phyloP scores from a whole-genome alignment of 768 basidiomycete species.

The Mycena sanguinolenta region DNA sequence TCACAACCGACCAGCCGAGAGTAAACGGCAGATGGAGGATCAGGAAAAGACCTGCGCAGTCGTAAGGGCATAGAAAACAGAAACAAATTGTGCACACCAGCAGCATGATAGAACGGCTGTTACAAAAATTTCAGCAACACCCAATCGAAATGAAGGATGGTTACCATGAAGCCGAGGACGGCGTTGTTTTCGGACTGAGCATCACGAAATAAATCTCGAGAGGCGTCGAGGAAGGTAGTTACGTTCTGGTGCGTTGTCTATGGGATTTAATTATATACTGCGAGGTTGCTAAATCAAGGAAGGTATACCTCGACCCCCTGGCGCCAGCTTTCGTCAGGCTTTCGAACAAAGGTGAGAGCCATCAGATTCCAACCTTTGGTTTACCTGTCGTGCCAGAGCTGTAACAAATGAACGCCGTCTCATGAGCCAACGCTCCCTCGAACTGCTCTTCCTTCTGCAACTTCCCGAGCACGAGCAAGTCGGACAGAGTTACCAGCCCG shows the following conservation, averaged over 20 bases:
- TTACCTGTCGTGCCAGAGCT: no score
- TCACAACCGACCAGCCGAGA: no score
- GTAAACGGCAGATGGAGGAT: conserved; percentile 70
- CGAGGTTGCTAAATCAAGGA: background rate
- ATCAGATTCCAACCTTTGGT: no score
- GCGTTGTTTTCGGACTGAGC: conserved; percentile 58
- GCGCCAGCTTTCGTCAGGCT: background rate
- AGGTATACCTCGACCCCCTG: conserved; percentile 58
- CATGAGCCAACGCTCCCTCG: no score
- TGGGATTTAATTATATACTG: conserved; percentile 2
- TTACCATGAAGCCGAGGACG: conserved; percentile 72
- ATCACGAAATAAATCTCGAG: conserved; percentile 56
- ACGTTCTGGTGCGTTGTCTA: conserved; percentile 77
- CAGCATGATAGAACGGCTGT: conserved; percentile 70
- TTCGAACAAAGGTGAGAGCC: background rate
- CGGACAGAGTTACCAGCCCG: conserved; percentile 56
- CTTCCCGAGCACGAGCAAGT: conserved; percentile 63
- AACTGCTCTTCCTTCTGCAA: no score
- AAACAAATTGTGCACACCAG: conserved; percentile 42
- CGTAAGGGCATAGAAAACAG: background rate
- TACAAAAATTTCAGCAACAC: no score
- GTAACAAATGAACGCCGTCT: no score
- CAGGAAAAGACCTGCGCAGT: conserved; percentile 65
- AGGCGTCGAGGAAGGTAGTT: conserved; percentile 67
- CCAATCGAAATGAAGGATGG: no score